Conservation (phyloP, 176 grass and related monocot species). For the Stipa capillata region DNA sequence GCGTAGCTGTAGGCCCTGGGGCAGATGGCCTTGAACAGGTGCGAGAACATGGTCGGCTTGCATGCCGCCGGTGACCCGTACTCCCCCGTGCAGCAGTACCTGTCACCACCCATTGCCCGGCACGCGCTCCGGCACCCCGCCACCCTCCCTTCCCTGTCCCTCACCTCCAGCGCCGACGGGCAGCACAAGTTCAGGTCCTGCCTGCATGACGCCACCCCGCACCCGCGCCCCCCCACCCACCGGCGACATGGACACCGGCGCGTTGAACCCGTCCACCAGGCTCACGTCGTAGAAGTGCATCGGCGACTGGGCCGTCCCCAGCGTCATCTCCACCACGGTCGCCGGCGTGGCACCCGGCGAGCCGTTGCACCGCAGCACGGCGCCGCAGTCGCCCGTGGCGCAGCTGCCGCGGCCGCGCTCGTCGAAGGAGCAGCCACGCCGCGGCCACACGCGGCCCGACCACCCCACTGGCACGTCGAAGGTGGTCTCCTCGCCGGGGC, state of each 20-base stretch:
- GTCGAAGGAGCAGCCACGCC: constrained; percentile 74
- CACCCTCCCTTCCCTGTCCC: constrained; percentile 44
- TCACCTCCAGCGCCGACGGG: constrained; percentile 66
- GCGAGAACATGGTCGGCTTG: constrained; percentile 66
- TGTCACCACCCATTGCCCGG: constrained; percentile 48
- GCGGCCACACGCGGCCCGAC: constrained; percentile 79
- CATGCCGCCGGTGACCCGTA: constrained; percentile 49
- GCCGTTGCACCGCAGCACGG: constrained; percentile 26
- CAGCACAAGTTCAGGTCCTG: constrained; percentile 74
- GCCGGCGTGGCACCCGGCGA: background rate
- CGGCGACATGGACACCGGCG: constrained; percentile 59
- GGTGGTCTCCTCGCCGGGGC: constrained; percentile 43
- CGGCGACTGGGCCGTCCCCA: constrained; percentile 41
- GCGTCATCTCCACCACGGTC: constrained; percentile 85
- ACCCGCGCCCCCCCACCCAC: constrained; percentile 72
- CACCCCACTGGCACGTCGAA: constrained; percentile 62
- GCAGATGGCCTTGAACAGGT: constrained; percentile 90
- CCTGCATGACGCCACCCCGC: constrained; percentile 58
- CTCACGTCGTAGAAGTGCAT: constrained; percentile 96
- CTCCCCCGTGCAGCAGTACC: constrained; percentile 79
- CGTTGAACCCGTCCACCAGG: constrained; percentile 88
- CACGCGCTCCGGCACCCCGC: constrained; percentile 82
- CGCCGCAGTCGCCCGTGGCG: constrained; percentile 39
- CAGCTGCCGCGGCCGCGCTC: constrained; percentile 25
- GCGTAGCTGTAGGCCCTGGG: constrained; percentile 85